phyloP scores from a whole-genome alignment of 805 yeast species.

The Starmerella apis region DNA sequence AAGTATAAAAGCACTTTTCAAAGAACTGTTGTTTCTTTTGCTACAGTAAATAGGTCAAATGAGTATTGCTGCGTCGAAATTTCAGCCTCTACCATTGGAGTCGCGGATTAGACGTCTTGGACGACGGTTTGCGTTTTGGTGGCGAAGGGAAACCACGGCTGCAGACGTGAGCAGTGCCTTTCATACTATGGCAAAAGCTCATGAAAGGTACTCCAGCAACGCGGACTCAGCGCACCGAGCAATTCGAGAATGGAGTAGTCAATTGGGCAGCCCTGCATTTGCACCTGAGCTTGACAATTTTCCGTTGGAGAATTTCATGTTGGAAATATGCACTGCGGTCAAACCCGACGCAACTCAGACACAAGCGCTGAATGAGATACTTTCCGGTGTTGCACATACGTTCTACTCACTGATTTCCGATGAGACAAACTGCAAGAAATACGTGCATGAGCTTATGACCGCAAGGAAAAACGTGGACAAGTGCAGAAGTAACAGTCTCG shows the following conservation, averaged over 20 bases:
- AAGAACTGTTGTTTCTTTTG: no score
- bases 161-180: conserved; percentile 21
- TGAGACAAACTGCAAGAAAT: conserved; percentile 1
- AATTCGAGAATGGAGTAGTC: conserved; percentile 1
- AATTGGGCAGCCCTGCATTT: neutral
- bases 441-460: neutral
- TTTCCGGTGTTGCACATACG: neutral
- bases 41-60: no score
- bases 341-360: neutral
- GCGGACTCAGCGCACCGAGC: neutral
- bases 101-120: conserved; percentile 10
- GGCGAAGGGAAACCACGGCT: conserved; percentile 11
- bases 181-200: conserved; percentile 17
- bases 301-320: neutral
- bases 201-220: conserved; percentile 18
- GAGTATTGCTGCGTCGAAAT: neutral
- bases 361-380: neutral
- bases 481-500: neutral
- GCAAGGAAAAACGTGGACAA: conserved; percentile 1
- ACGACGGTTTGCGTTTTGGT: conserved; percentile 20
- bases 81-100: neutral
- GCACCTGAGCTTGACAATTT: neutral
- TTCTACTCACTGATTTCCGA: neutral
- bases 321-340: conserved; percentile 1
- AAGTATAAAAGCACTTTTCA: no score